Conservation (phyloP, 805 yeast species). For the Blastobotrys peoriensis region DNA sequence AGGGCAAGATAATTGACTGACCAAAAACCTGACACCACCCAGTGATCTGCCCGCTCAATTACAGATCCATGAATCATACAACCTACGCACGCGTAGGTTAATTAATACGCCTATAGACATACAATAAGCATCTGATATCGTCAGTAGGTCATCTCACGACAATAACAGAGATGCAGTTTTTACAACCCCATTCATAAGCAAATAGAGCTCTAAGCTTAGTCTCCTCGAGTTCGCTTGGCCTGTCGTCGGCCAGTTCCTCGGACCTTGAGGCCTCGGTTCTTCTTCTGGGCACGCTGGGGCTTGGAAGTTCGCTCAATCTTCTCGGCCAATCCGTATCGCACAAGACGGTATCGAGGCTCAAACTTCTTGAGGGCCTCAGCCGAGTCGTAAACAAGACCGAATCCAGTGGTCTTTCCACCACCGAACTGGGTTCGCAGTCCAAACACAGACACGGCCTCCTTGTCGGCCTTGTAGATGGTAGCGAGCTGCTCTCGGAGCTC, state of each 20-base stretch:
- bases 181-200: background rate
- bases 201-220: conserved; percentile 11
- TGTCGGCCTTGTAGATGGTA: conserved; percentile 82
- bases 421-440: conserved; percentile 99
- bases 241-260: conserved; percentile 96
- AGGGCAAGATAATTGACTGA: too few species aligned
- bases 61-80: too few species aligned
- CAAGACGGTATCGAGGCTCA: conserved; percentile 99
- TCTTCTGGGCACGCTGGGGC: conserved; percentile 99
- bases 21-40: too few species aligned
- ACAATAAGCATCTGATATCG: too few species aligned
- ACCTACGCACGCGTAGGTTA: too few species aligned
- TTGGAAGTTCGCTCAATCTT: conserved; percentile 97
- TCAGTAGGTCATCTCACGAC: background rate
- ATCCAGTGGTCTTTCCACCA: conserved; percentile 99
- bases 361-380: conserved; percentile 96
- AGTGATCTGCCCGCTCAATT: too few species aligned
- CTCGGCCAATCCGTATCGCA: conserved; percentile 95
- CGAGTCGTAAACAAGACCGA: conserved; percentile 98
- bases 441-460: conserved; percentile 93
- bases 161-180: background rate
- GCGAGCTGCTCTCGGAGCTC: conserved; percentile 95
- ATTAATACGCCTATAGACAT: too few species aligned
- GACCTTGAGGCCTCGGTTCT: conserved; percentile 98
- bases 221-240: conserved; percentile 52